Base-by-base conservation (phyloP, 345 rosid genomes). In the Punica granatum region DNA sequence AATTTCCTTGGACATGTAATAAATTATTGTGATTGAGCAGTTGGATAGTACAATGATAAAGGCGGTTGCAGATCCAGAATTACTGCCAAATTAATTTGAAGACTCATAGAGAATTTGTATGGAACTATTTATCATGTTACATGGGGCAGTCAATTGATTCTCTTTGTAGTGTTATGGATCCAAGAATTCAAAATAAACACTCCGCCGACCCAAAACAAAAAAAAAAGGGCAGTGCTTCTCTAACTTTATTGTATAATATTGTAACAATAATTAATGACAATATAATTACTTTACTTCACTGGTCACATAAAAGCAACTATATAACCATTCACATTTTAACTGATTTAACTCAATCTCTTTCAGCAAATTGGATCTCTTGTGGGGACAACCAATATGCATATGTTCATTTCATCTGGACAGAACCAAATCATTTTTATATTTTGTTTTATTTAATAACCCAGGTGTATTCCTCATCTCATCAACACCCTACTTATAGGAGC, bases 131-230 rank as follows among this genome's bases (percentile, higher is more conserved):
- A 4, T 15, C 59, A 25, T 18, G 59, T 15, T 66, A 43, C 18
- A 31, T 15, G 37, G 11, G 5, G 11, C 37, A 46, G 31, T 41
- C 60, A 48, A 30, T 60, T 43, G 66, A 69, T 60, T 33, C 42
- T 42, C 43, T 63, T 23, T 46, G 67, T 28, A n/a, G 35, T 60
- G 62, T 62, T 69, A 69, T 37, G 66, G 72, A 69, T 69, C 67
- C 72, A 69, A 69, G 72, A 63, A 69, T 69, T 69, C 67, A 69
- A 69, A 69, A 48, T 62, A 25, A 62, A n/a, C 25, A 34, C 28
- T 35, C 6, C 11, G 21, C 12, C 59, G 10, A 23, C 31, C 6
- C 3, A 19, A 23, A 49, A 49, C 19, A 11, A 53, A 25, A 25
- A 53, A 48, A 48, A 18, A 18, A 18, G 53, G 31, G 23, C 48